A percentile compares a stretch with the other conserved stretches of the same genome.
Evolutionary conservation across 2,329 filamentous ascomycete genomes (phyloP).

Genomic region (Claviceps lovelessii): DNA sequence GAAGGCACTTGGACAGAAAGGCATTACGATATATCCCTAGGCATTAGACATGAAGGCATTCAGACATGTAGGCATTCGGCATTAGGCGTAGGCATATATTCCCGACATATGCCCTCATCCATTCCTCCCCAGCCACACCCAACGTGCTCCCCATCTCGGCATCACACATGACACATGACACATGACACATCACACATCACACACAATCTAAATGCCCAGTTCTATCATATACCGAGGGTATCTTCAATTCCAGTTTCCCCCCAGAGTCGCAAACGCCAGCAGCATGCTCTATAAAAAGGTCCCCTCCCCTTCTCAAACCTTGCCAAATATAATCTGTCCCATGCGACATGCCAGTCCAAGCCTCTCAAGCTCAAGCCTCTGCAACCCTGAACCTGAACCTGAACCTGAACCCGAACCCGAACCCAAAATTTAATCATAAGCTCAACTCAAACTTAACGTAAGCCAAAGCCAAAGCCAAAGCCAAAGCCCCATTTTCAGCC

Average conservation of each 20-base stretch:
- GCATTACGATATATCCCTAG: no score
- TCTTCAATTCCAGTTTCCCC: background rate
- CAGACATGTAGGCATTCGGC: no score
- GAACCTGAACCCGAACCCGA: no score
- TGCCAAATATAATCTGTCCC: background rate
- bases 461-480: background rate
- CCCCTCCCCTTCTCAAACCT: background rate
- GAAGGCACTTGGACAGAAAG: no score
- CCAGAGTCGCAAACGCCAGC: background rate
- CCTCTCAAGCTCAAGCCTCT: no score
- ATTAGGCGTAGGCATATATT: no score
- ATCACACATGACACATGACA: background rate
- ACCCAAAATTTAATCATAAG: no score
- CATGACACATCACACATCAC: background rate
- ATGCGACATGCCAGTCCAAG: background rate
- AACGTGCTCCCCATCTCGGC: no score
- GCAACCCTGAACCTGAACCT: background rate
- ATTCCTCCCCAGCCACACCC: no score
- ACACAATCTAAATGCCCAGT: background rate
- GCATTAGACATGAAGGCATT: no score
- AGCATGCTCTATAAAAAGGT: background rate
- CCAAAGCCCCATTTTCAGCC: constrained; percentile 1
- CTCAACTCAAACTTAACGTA: background rate
- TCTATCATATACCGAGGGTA: background rate
- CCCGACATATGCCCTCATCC: no score